These are phyloP conservation scores for Platanus orientalis DNA, from an alignment of 164 flowering plant genomes.

Conservation along the genomic window DNA sequence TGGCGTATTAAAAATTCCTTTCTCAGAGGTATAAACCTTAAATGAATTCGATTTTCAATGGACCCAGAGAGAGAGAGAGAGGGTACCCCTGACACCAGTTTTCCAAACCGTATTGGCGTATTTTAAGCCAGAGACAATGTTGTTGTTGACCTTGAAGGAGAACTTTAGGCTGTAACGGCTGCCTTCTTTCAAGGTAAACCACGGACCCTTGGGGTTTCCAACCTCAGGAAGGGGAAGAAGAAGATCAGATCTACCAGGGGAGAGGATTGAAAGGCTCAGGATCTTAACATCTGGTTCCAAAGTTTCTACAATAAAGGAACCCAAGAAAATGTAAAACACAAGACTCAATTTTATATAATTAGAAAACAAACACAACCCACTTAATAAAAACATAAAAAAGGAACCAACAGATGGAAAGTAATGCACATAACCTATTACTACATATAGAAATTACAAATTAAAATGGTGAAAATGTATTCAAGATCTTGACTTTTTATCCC, in stretches of 20 bases:
- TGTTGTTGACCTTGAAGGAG: constrained; percentile 49
- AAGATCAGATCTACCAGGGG: constrained; percentile 51
- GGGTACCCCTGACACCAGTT: constrained; percentile 20
- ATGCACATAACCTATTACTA: not conserved
- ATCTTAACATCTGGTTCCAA: constrained; percentile 60
- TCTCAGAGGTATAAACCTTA: not conserved
- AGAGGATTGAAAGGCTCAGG: constrained; percentile 40
- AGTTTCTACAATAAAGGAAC: constrained; percentile 30
- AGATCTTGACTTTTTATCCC: too few relatives aligned
- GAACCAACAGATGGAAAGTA: not conserved
- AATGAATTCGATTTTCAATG: not conserved
- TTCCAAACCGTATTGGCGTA: constrained; percentile 23
- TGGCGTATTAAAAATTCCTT: not conserved
- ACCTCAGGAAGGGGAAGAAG: constrained; percentile 44
- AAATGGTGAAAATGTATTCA: not conserved
- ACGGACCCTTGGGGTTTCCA: constrained; percentile 43
- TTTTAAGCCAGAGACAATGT: constrained; percentile 58
- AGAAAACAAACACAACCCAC: not conserved
- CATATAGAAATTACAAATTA: not conserved
- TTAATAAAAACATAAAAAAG: not conserved
- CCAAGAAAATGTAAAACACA: not conserved
- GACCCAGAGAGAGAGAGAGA: not conserved
- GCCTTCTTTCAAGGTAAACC: constrained; percentile 68
- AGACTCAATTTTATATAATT: not conserved
- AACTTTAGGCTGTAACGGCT: constrained; percentile 49